Base-by-base conservation (phyloP, 768 basidiomycete genomes). In the Kwoniella dendrophila region DNA sequence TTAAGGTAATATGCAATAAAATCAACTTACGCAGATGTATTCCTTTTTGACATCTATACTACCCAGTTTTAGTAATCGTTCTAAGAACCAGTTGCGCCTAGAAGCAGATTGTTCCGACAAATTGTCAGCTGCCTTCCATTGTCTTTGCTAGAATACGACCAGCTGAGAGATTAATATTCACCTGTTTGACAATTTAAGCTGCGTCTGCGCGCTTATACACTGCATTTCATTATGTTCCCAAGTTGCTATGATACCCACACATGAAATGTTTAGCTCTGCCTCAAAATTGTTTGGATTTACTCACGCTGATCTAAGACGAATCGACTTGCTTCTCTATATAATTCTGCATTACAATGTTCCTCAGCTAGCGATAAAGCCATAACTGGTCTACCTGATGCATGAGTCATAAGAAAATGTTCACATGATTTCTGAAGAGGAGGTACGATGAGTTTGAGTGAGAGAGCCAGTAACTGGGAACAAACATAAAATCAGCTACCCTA, bases 51-150 rank as follows among this genome's bases (percentile, higher is more conserved):
- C 84, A 64, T 88, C 85, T 0, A 89, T 89, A 40, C 92, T 82
- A 1, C 92, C 91, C 10, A 97, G 85, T 76, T 96, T 96, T 65
- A 96, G 83, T 16, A 97, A 89, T 20, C 94, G 86, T 76, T 97
- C 94, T 20, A 96, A 84, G 80, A 96, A 96, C 93, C 93, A 96
- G 56, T 88, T 94, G 59, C 94, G 85, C 34, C 92, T 91, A 67
- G 6, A 10, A 20, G 26, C 2, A 47, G 45, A 1, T 47, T 27
- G 45, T 47, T 20, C 20, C 45, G 1, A 12, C 24, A 1, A 6
- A 47, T 3, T 22, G 7, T n/a, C n/a, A n/a, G n/a, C n/a, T n/a
- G n/a, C n/a, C n/a, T n/a, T n/a, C n/a, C n/a, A n/a, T n/a, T n/a
- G n/a, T n/a, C n/a, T n/a, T n/a, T n/a, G n/a, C n/a, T n/a, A n/a